Conservation (phyloP, 164 flowering plant species). For the Stephania japonica region DNA sequence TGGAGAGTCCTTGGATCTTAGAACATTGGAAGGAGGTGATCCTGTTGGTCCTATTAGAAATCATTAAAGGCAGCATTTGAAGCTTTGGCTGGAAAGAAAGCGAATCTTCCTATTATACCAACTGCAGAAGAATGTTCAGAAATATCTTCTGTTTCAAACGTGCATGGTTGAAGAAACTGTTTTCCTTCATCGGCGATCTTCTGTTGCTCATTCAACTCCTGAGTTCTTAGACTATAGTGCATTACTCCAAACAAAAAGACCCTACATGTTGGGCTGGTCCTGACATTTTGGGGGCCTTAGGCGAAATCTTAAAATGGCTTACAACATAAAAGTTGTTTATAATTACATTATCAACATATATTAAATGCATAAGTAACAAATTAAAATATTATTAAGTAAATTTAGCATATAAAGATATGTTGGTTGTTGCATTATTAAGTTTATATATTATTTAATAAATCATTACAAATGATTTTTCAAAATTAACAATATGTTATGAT, state of each 20-base stretch:
- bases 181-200: constrained; percentile 71
- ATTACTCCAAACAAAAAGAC: constrained; percentile 57
- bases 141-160: constrained; percentile 50
- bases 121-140: constrained; percentile 17
- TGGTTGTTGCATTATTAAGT: too few relatives aligned
- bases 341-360: too few relatives aligned
- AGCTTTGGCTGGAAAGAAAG: constrained; percentile 45
- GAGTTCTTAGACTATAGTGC: constrained; percentile 84
- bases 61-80: constrained; percentile 80
- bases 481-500: too few relatives aligned
- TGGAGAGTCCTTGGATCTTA: constrained; percentile 18
- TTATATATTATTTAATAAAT: too few relatives aligned
- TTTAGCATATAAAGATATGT: too few relatives aligned
- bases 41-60: constrained; percentile 33
- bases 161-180: constrained; percentile 66
- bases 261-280: too few relatives aligned
- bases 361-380: too few relatives aligned
- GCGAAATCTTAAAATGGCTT: too few relatives aligned
- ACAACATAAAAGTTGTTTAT: too few relatives aligned
- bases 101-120: constrained; percentile 7
- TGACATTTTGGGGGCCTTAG: too few relatives aligned
- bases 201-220: constrained; percentile 55
- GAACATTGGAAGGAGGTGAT: constrained; percentile 19
- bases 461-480: too few relatives aligned
- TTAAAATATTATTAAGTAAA: too few relatives aligned